Conservation (phyloP, 768 basidiomycete genomes). For the Amanita exitialis region DNA sequence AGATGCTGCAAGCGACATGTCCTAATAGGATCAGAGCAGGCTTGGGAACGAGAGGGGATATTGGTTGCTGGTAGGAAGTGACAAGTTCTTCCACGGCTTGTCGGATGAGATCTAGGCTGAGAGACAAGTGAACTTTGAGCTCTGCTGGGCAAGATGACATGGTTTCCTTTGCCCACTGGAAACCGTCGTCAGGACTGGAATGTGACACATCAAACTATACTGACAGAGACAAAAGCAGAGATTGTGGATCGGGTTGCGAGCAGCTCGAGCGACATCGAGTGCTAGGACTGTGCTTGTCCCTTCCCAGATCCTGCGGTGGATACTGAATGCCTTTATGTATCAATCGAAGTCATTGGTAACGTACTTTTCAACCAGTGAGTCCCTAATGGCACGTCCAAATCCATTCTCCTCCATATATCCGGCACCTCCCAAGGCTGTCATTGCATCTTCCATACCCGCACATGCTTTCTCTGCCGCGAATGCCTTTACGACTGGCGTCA, state of each 20-base stretch:
- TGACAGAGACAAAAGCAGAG: slow-evolving; percentile 39
- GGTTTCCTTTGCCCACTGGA: slow-evolving; percentile 43
- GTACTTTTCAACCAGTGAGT: slow-evolving; percentile 62
- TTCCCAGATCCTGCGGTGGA: slow-evolving; percentile 60
- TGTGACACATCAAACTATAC: slow-evolving; percentile 11
- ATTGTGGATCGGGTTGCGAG: slow-evolving; percentile 32
- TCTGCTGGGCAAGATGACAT: slow-evolving; percentile 30
- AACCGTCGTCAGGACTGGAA: slow-evolving; percentile 2
- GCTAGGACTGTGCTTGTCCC: slow-evolving; percentile 62
- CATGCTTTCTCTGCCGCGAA: slow-evolving; percentile 58
- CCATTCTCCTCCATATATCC: slow-evolving; percentile 83
- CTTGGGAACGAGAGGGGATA: slow-evolving; percentile 40
- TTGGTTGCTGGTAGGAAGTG: slow-evolving; percentile 27
- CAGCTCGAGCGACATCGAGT: slow-evolving; percentile 53
- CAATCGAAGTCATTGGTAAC: slow-evolving; percentile 4
- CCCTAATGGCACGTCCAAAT: slow-evolving; percentile 58
- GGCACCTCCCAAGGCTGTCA: slow-evolving; percentile 64
- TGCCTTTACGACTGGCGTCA: slow-evolving; percentile 64
- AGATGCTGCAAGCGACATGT: slow-evolving; percentile 38
- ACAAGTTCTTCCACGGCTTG: slow-evolving; percentile 30
- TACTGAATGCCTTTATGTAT: background rate
- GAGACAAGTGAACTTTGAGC: slow-evolving; percentile 18
- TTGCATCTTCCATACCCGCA: slow-evolving; percentile 61
- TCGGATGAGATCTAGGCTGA: slow-evolving; percentile 22
- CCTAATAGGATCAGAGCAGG: slow-evolving; percentile 52